Percentiles rank a stretch among this genome's conserved stretches.
Evolutionary conservation across 495 filamentous ascomycete species (phyloP).

Genomic region (Aspergillus olivimuriae): DNA sequence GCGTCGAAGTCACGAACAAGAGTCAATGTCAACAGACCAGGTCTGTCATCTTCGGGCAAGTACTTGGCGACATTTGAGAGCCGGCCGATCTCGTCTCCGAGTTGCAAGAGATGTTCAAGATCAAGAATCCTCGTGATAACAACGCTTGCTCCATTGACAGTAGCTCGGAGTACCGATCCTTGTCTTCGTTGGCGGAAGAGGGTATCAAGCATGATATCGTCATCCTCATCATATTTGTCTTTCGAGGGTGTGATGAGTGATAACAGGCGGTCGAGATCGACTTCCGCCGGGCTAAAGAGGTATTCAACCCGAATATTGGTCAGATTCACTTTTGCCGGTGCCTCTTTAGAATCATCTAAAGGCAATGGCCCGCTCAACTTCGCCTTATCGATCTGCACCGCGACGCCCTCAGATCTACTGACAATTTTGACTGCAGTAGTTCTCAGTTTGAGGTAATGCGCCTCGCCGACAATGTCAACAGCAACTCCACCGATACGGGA

Average conservation of each 20-base stretch:
- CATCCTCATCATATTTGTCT: slow-evolving; percentile 83
- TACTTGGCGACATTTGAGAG: slow-evolving; percentile 89
- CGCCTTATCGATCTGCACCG: slow-evolving; percentile 67
- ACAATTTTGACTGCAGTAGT: slow-evolving; percentile 78
- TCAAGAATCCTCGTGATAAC: slow-evolving; percentile 52
- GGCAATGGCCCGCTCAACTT: slow-evolving; percentile 62
- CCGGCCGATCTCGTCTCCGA: slow-evolving; percentile 71
- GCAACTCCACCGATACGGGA: slow-evolving; percentile 68
- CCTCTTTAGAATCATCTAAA: slow-evolving; percentile 37
- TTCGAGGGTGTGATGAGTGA: slow-evolving; percentile 86
- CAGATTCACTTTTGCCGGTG: slow-evolving; percentile 50
- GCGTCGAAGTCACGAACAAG: slow-evolving; percentile 56
- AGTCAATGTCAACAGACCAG: slow-evolving; percentile 73
- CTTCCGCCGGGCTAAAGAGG: slow-evolving; percentile 62
- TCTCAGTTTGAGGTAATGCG: slow-evolving; percentile 64
- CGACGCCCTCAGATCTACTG: slow-evolving; percentile 60
- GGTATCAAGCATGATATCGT: slow-evolving; percentile 92
- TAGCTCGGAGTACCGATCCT: slow-evolving; percentile 73
- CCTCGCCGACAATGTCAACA: slow-evolving; percentile 67
- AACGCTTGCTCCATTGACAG: slow-evolving; percentile 54
- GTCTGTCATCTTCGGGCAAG: slow-evolving; percentile 90
- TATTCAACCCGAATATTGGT: slow-evolving; percentile 68
- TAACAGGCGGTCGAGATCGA: slow-evolving; percentile 75
- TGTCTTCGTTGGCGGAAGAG: slow-evolving; percentile 84
- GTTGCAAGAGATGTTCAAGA: slow-evolving; percentile 54